Conservation (phyloP, 306 rosid genomes). For the Quercus engelmannii region DNA sequence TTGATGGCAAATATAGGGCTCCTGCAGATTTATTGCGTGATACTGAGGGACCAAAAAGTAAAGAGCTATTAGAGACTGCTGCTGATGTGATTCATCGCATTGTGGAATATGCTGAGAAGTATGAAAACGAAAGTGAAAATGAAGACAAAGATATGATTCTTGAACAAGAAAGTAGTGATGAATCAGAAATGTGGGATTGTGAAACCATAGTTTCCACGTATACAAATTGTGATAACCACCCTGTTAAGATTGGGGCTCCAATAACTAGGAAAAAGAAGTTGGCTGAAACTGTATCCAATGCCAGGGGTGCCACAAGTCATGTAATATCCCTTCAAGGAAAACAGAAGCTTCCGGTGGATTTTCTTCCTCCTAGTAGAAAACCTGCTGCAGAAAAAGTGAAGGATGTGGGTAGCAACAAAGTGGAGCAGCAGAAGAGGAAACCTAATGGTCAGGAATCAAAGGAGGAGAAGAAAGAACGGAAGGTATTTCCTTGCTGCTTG, state of each 20-base stretch:
- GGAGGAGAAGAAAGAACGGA: conserved; percentile 87
- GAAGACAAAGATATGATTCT: conserved; percentile 40
- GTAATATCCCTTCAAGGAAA: conserved; percentile 72
- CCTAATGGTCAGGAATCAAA: conserved; percentile 71
- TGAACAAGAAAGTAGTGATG: conserved; percentile 80
- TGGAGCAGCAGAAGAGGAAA: conserved; percentile 62
- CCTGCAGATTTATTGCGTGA: conserved; percentile 67
- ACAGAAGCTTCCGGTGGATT: conserved; percentile 74
- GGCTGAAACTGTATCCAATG: conserved; percentile 56
- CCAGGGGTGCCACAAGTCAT: conserved; percentile 44
- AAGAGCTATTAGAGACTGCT: conserved; percentile 51
- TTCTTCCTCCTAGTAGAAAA: conserved; percentile 57
- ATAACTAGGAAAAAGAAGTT: conserved; percentile 65
- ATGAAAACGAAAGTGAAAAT: conserved; percentile 71
- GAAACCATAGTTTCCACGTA: conserved; percentile 86
- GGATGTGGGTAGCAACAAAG: conserved; percentile 30
- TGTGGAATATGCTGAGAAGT: conserved; percentile 75
- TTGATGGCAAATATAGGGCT: conserved; percentile 49
- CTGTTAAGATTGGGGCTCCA: conserved; percentile 73
- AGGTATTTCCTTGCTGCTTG: conserved; percentile 44
- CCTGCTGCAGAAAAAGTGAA: conserved; percentile 46
- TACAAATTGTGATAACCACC: conserved; percentile 86
- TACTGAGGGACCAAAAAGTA: conserved; percentile 23
- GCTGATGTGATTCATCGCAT: conserved; percentile 61
- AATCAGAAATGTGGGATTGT: conserved; percentile 86